phyloP scores from a whole-genome alignment of 495 filamentous ascomycete species.

The Podospora pseudoanserina region DNA sequence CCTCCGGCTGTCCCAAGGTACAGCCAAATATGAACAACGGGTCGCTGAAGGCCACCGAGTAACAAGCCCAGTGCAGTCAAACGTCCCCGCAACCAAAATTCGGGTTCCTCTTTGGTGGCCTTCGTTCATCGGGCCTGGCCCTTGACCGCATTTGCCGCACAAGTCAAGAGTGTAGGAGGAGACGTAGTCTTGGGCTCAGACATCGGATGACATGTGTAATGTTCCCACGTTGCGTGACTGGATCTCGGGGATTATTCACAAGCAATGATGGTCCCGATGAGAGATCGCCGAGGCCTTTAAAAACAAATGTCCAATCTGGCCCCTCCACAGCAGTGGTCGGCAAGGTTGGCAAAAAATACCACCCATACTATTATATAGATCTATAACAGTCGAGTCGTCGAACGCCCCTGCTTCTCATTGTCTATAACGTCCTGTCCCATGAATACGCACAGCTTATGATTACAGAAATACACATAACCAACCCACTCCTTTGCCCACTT shows the following conservation, averaged over 20 bases:
- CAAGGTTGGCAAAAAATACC: background rate
- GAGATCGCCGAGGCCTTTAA: background rate
- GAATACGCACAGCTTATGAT: too few relatives aligned
- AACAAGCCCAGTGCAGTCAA: background rate
- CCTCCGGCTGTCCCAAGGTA: background rate
- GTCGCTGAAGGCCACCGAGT: background rate
- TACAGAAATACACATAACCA: too few relatives aligned
- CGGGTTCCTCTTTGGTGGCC: background rate
- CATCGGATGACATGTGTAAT: background rate
- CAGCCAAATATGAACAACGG: background rate
- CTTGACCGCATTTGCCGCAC: background rate
- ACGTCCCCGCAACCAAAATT: background rate
- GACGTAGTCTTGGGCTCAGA: background rate
- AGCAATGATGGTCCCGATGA: background rate
- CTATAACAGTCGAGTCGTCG: too few relatives aligned
- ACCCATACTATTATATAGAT: too few relatives aligned
- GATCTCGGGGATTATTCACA: background rate
- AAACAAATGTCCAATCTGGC: background rate
- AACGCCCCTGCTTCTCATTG: too few relatives aligned
- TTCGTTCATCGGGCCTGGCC: background rate
- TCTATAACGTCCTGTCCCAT: too few relatives aligned
- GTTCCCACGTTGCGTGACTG: background rate
- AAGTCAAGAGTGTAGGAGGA: background rate
- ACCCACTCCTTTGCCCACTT: too few relatives aligned
- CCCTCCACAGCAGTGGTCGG: background rate